Evolutionary conservation across 2,329 filamentous ascomycete genomes (phyloP), one percentile per base, ranked within the genome.

Genomic region (Colletotrichum musicola): DNA sequence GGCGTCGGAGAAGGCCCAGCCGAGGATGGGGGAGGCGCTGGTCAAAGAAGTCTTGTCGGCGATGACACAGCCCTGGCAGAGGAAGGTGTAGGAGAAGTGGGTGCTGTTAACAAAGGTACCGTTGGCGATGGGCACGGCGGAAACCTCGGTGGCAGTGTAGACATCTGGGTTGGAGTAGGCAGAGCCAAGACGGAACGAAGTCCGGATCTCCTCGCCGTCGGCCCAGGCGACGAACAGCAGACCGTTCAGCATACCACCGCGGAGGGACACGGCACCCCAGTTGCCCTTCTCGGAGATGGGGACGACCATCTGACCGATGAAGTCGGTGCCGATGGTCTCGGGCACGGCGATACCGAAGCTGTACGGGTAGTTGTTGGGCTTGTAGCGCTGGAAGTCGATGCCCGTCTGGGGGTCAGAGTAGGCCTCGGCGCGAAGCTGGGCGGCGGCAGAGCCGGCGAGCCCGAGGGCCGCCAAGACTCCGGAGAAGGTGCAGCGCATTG

Each of bases 41-140:
- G 76, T 72, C 55, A 81, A 74, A 14, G 73, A 75, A 0, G 77
- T 78, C 13, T 74, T 71, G 62, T 81, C 79, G 5, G 75, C 74
- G 18, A 76, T 74, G 64, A 83, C 76, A 64, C 83, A 85, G 12
- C 78, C 78, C 53, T 79, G 75, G 72, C 86, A 88, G 44, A 88
- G 80, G 75, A 87, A 88, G 1, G 86, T 88, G 71, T 84, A 86
- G 2, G 83, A 83, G 73, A 82, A 83, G 71, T 87, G 83, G 1
- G 85, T 87, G 69, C 76, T 77, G 78, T 87, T 88, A 66, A 86
- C 75, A 25, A 83, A 86, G 1, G 84, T 86, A 27, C 85, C 85
- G 22, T 84, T 83, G 25, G 83, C 76, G 69, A 87, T 87, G 14
- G 84, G 81, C 1, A 74, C 74, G 16, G 83, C 72, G 1, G 79